Evolutionary conservation across 176 grass and related monocot genomes (phyloP), one percentile per base, ranked within the genome.

Genomic region (Leersia perrieri): DNA sequence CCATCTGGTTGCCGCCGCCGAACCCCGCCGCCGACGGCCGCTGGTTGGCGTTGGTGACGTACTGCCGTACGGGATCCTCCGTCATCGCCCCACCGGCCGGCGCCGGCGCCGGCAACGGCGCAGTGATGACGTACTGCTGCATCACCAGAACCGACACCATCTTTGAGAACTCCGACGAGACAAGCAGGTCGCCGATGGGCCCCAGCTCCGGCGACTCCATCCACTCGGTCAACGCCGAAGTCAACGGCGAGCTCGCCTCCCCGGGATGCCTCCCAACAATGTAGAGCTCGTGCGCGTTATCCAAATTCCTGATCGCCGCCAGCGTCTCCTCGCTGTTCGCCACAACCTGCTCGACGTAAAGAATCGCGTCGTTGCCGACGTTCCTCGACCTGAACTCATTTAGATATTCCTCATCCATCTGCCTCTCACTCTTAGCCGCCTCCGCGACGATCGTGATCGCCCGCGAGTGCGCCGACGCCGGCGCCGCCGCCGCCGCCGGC

Each of bases 141-240:
- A 91, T 58, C 45, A 87, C 89, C 9, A 94, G 80, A 47, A 91
- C 80, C 13, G 89, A 91, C 71, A 76, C 86, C 66, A 55, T 79
- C 63, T 86, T 81, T 60, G 77, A 73, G 77, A 80, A 80, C 61
- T 66, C 68, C 28, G 73, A 77, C 13, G 74, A 94, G n/a, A 85
- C 87, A 23, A 94, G 71, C 9, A 92, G 68, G 76, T 94, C 89
- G 18, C 89, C 92, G n/a, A 92, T 85, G 47, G 84, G 89, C 13
- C 92, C 92, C 47, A 94, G 78, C 84, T 94, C 87, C 10, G 89
- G 73, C 36, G 68, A 94, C 42, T 94, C 92, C 63, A 78, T 79
- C 89, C 89, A 94, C 41, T 91, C 87, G 6, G 58, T 27, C 34
- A 94, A 71, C 8, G 89, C 92, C 1, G 76, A 82, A 26, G 87